A percentile compares a stretch with the other conserved stretches of the same genome.
These are phyloP conservation scores for Phytopythium chamaehyphon DNA, from an alignment of 352 stramenopile genomes.

Conservation along the genomic window DNA sequence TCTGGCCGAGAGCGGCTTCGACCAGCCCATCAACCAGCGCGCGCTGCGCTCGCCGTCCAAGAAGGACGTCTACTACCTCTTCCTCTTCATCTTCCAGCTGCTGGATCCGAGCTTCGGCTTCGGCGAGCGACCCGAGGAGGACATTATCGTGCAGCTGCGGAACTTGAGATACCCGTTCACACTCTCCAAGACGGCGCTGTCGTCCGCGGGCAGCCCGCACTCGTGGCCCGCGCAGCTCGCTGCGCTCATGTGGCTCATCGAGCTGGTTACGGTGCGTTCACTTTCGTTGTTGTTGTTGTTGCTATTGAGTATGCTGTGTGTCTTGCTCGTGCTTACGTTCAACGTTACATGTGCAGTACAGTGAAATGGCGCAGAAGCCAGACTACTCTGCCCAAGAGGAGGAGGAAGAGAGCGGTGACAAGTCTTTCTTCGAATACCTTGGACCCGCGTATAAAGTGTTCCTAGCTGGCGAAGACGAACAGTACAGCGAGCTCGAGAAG, in stretches of 20 bases:
- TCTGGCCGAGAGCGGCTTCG: slow-evolving; percentile 88
- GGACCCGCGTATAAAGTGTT: slow-evolving; percentile 91
- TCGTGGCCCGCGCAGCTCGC: slow-evolving; percentile 96
- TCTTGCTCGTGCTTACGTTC: background rate
- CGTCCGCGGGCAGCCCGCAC: slow-evolving; percentile 92
- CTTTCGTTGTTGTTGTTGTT: background rate
- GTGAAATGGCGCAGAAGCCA: slow-evolving; percentile 64
- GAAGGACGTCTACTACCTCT: slow-evolving; percentile 97
- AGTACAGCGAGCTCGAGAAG: slow-evolving; percentile 82
- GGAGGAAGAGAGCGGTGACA: slow-evolving; percentile 77
- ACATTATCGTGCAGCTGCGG: slow-evolving; percentile 66
- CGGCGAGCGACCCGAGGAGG: slow-evolving; percentile 70
- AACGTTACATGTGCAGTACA: slow-evolving; percentile 79
- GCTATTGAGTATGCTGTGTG: no score
- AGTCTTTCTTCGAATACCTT: slow-evolving; percentile 95
- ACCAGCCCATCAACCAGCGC: slow-evolving; percentile 89
- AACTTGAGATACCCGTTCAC: slow-evolving; percentile 92
- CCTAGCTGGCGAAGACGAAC: slow-evolving; percentile 91
- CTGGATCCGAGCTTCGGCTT: slow-evolving; percentile 92
- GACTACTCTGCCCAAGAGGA: slow-evolving; percentile 52
- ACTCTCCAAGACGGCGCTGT: slow-evolving; percentile 95
- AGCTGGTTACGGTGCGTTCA: slow-evolving; percentile 83
- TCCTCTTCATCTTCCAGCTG: slow-evolving; percentile 95
- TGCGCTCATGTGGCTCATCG: slow-evolving; percentile 96
- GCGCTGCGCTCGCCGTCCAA: slow-evolving; percentile 91